Conservation (phyloP, 352 stramenopile genomes). For the Phytopythium oedochilum region DNA sequence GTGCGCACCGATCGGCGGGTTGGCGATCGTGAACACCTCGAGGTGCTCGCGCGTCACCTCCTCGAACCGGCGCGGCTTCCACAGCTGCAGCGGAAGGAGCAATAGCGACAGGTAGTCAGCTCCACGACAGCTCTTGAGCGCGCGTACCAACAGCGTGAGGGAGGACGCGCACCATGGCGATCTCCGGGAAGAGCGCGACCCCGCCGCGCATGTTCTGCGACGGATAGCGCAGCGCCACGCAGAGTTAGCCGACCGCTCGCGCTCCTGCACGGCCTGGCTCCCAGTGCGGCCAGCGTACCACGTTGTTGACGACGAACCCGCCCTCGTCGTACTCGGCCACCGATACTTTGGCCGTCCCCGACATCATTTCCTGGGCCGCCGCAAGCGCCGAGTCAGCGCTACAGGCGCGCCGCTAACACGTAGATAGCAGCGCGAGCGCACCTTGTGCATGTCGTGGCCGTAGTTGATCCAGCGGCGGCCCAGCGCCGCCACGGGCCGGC, state of each 20-base stretch:
- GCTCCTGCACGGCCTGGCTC: too few relatives aligned
- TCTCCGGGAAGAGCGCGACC: constrained; percentile 63
- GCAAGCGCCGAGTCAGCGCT: neutral
- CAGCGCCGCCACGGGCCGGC: constrained; percentile 9
- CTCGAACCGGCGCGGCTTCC: constrained; percentile 69
- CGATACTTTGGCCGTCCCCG: constrained; percentile 69
- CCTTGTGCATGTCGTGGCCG: constrained; percentile 81
- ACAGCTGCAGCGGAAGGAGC: constrained; percentile 32
- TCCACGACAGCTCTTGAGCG: neutral
- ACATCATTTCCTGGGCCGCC: constrained; percentile 70
- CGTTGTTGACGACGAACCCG: constrained; percentile 80
- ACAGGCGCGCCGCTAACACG: too few relatives aligned
- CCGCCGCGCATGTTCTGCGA: constrained; percentile 78
- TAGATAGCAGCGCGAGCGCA: constrained; percentile 8
- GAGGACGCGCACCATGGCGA: constrained; percentile 49
- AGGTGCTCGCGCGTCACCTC: constrained; percentile 82
- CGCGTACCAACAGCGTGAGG: neutral
- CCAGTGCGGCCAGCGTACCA: too few relatives aligned
- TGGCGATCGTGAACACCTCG: constrained; percentile 66
- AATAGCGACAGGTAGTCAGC: neutral
- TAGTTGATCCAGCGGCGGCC: constrained; percentile 70
- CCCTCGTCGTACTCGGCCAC: constrained; percentile 84
- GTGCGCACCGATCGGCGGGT: constrained; percentile 56
- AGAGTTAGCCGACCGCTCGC: neutral
- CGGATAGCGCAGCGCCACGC: neutral